Evolutionary conservation across 495 filamentous ascomycete genomes (phyloP).

Genomic region (Aspergillus avenaceus): DNA sequence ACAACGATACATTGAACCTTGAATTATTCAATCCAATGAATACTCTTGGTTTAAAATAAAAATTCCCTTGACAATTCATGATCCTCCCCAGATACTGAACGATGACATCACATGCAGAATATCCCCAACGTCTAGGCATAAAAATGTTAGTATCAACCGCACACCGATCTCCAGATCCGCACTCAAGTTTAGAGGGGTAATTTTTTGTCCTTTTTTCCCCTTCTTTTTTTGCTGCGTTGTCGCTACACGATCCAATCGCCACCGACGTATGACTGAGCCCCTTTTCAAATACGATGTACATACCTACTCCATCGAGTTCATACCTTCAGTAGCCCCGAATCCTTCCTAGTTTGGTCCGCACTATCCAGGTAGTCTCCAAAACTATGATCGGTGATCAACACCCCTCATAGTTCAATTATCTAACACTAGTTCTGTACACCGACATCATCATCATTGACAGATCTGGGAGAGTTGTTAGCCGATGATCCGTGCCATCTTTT

Average conservation of each 20-base stretch:
- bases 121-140: constrained; percentile 13
- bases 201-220: too few relatives aligned
- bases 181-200: neutral
- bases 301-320: too few relatives aligned
- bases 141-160: neutral
- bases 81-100: neutral
- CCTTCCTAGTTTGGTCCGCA: neutral
- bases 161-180: neutral
- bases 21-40: neutral
- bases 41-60: too few relatives aligned
- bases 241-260: neutral
- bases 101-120: constrained; percentile 17
- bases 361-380: neutral
- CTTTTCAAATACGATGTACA: neutral
- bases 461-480: constrained; percentile 6
- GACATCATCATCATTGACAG: neutral
- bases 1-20: neutral
- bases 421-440: too few relatives aligned
- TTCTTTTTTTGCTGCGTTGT: neutral
- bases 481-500: neutral
- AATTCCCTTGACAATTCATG: neutral
- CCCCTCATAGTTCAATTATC: neutral
- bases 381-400: neutral
- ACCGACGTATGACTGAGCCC: neutral
- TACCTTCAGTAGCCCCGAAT: neutral